phyloP scores from a whole-genome alignment of 805 yeast species.

The Ogataea populi-albae region DNA sequence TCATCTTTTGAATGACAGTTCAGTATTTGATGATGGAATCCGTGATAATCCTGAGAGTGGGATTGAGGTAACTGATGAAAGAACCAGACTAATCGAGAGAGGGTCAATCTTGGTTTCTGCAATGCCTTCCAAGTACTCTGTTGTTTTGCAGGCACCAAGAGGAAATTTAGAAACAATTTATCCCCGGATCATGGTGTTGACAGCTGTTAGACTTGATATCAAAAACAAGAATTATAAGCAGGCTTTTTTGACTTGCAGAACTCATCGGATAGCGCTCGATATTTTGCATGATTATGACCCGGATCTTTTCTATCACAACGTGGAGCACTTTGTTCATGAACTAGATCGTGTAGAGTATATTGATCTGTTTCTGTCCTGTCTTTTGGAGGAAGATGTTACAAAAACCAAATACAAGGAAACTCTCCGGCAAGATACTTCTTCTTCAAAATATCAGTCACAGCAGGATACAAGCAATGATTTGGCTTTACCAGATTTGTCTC shows the following conservation, averaged over 20 bases:
- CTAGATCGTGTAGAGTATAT: constrained; percentile 70
- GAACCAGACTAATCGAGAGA: constrained; percentile 84
- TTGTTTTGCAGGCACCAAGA: constrained; percentile 89
- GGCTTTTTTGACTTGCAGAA: constrained; percentile 84
- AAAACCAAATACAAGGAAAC: constrained; percentile 82
- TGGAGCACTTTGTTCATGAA: constrained; percentile 67
- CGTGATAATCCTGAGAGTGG: constrained; percentile 12
- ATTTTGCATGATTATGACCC: constrained; percentile 87
- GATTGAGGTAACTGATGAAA: constrained; percentile 55
- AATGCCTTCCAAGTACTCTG: constrained; percentile 78
- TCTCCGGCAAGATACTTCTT: constrained; percentile 4
- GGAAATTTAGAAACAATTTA: constrained; percentile 93
- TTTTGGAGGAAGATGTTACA: constrained; percentile 83
- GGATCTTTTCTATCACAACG: constrained; percentile 55
- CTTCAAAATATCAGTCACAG: constrained; percentile 1
- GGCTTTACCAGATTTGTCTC: neutral
- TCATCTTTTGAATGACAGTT: constrained; percentile 46
- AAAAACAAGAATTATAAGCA: constrained; percentile 51
- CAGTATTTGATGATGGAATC: constrained; percentile 19
- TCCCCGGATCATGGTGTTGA: constrained; percentile 88
- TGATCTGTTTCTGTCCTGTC: constrained; percentile 82
- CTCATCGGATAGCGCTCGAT: constrained; percentile 89
- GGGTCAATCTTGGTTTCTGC: constrained; percentile 83
- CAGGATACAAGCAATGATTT: constrained; percentile 4
- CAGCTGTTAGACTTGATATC: constrained; percentile 75